A percentile compares a stretch with the other conserved stretches of the same genome.
Conservation (phyloP, 495 filamentous ascomycete genomes). For the Clavariopsis aquatica region DNA sequence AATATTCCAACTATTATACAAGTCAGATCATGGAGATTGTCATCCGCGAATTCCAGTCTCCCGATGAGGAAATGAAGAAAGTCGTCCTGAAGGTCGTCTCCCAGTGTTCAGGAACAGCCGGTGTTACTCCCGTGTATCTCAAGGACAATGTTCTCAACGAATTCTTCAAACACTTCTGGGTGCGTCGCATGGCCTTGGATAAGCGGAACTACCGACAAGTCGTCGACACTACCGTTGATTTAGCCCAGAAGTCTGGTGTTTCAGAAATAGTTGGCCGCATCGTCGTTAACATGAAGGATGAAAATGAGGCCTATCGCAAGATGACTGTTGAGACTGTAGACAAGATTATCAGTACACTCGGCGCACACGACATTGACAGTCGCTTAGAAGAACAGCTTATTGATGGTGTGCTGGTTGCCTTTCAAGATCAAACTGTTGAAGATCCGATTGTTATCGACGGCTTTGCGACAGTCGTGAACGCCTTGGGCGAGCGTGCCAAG, state of each 20-base stretch:
- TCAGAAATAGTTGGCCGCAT: constrained; percentile 92
- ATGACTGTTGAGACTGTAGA: constrained; percentile 99
- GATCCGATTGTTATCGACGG: constrained; percentile 96
- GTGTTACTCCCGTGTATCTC: constrained; percentile 90
- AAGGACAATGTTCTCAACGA: constrained; percentile 93
- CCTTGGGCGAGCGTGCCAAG: constrained; percentile 90
- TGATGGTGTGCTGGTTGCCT: constrained; percentile 94
- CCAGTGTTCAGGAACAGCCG: constrained; percentile 92
- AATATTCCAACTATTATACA: constrained; percentile 99
- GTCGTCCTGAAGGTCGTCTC: constrained; percentile 96
- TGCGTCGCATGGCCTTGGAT: constrained; percentile 92
- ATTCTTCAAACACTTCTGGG: constrained; percentile 99
- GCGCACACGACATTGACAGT: constrained; percentile 91
- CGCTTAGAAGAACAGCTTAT: constrained; percentile 89
- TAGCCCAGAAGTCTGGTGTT: constrained; percentile 94
- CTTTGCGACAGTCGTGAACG: constrained; percentile 98
- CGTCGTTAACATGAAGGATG: constrained; percentile 94
- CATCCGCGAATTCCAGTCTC: constrained; percentile 90
- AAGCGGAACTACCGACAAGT: constrained; percentile 97
- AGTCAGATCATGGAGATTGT: constrained; percentile 99
- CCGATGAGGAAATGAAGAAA: constrained; percentile 99
- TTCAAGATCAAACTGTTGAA: constrained; percentile 98
- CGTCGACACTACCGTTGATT: constrained; percentile 95
- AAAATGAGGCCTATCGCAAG: constrained; percentile 96
- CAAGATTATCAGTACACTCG: constrained; percentile 88